These are phyloP conservation scores for Mitragyna speciosa DNA, from an alignment of 257 asterid species.

Conservation along the genomic window DNA sequence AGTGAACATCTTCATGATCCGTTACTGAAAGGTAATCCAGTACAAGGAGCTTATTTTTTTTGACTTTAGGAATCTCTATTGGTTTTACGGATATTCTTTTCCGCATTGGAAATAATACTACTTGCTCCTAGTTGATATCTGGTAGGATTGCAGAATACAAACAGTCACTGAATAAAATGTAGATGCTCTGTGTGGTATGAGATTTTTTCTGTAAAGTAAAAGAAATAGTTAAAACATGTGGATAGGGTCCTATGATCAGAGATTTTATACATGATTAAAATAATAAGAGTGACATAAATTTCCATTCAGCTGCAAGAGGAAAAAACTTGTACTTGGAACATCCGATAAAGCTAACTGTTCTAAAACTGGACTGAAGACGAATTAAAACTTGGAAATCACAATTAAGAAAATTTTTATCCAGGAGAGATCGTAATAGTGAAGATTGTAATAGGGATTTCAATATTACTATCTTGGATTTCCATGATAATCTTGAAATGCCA, in stretches of 20 bases:
- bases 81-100: not conserved
- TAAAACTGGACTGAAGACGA: not conserved
- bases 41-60: not conserved
- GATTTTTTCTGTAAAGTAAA: not conserved
- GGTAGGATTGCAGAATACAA: too few species aligned
- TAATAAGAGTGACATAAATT: not conserved
- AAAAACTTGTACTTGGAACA: not conserved
- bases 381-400: not conserved
- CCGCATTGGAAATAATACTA: not conserved
- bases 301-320: not conserved
- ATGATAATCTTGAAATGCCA: not conserved
- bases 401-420: not conserved
- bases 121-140: not conserved
- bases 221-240: not conserved
- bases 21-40: slow-evolving; percentile 56
- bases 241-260: not conserved
- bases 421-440: not conserved
- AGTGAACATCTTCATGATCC: slow-evolving; percentile 80
- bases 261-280: not conserved
- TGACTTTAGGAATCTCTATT: not conserved
- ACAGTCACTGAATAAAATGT: not conserved
- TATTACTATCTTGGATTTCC: not conserved
- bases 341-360: not conserved
- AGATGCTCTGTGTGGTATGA: not conserved
- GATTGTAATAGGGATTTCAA: not conserved